These are phyloP conservation scores for Trichosporon ovoides DNA, from an alignment of 1,284 basidiomycete genomes.

Conservation along the genomic window DNA sequence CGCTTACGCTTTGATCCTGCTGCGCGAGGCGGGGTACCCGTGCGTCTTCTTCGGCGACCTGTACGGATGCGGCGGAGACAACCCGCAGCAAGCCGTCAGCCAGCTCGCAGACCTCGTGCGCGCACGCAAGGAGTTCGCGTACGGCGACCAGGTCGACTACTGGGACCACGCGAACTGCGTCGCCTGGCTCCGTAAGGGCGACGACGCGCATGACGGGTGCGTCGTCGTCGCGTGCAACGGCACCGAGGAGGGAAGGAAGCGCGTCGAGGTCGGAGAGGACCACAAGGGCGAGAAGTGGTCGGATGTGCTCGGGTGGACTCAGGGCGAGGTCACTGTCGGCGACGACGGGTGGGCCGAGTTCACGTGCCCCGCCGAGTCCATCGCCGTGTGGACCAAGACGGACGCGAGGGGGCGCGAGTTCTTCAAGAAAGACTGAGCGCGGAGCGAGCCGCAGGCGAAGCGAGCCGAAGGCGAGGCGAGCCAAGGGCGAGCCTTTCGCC, in stretches of 20 bases:
- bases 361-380: slow-evolving; percentile 50
- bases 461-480: no score
- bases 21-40: slow-evolving; percentile 80
- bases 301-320: slow-evolving; percentile 56
- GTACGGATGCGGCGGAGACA: slow-evolving; percentile 53
- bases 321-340: slow-evolving; percentile 54
- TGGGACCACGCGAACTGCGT: slow-evolving; percentile 54
- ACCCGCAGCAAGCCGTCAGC: slow-evolving; percentile 50
- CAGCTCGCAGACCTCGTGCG: slow-evolving; percentile 55
- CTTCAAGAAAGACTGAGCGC: slow-evolving; percentile 39
- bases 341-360: slow-evolving; percentile 58
- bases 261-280: slow-evolving; percentile 53
- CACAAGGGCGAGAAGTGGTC: slow-evolving; percentile 57
- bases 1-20: slow-evolving; percentile 76
- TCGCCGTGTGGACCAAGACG: slow-evolving; percentile 54
- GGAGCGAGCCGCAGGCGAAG: no score
- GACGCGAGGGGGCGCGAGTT: slow-evolving; percentile 52
- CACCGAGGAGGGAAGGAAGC: slow-evolving; percentile 48
- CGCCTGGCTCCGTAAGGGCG: slow-evolving; percentile 55
- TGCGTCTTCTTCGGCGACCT: slow-evolving; percentile 92
- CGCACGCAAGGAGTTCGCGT: slow-evolving; percentile 54
- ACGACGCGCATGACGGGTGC: slow-evolving; percentile 53
- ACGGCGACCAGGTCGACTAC: slow-evolving; percentile 53
- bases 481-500: no score
- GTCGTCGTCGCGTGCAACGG: slow-evolving; percentile 51